phyloP scores from a whole-genome alignment of 176 grass and related monocot species.

The Oryza meyeriana region DNA sequence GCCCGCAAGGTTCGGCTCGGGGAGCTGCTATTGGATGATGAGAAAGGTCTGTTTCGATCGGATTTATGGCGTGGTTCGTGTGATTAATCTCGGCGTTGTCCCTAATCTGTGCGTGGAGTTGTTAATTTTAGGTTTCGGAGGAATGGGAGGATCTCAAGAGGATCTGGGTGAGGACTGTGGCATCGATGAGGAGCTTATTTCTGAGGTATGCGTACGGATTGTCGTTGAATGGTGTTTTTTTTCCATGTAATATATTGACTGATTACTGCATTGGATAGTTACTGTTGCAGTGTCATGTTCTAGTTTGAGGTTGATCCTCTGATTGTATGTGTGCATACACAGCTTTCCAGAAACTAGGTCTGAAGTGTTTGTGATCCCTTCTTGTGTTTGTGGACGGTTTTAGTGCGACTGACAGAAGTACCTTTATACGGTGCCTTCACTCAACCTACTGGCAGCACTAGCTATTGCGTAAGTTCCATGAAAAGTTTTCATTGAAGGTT shows the following conservation, averaged over 20 bases:
- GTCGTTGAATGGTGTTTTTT: not conserved
- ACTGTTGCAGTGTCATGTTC: not conserved
- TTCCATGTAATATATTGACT: not conserved
- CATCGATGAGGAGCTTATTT: constrained; percentile 32
- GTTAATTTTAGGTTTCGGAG: constrained; percentile 10
- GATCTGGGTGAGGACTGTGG: not conserved
- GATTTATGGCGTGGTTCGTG: not conserved
- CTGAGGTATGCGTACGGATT: constrained; percentile 34
- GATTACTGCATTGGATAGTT: not conserved
- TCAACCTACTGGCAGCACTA: not conserved
- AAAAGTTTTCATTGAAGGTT: not conserved
- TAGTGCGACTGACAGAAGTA: not conserved
- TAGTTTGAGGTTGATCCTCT: not conserved
- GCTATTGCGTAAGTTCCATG: not conserved
- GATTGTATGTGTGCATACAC: not conserved
- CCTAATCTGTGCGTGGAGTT: not conserved
- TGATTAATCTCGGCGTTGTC: not conserved
- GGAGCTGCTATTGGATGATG: constrained; percentile 22
- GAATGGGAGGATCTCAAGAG: not conserved
- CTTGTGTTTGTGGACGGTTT: not conserved
- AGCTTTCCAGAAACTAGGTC: not conserved
- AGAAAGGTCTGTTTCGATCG: constrained; percentile 20
- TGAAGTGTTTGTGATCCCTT: not conserved
- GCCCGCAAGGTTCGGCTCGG: constrained; percentile 18
- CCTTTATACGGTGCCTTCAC: not conserved